Percentiles rank a stretch among this genome's conserved stretches.
These are phyloP conservation scores for Hapsidospora chrysogenum DNA, from an alignment of 495 filamentous ascomycete species.

Conservation along the genomic window DNA sequence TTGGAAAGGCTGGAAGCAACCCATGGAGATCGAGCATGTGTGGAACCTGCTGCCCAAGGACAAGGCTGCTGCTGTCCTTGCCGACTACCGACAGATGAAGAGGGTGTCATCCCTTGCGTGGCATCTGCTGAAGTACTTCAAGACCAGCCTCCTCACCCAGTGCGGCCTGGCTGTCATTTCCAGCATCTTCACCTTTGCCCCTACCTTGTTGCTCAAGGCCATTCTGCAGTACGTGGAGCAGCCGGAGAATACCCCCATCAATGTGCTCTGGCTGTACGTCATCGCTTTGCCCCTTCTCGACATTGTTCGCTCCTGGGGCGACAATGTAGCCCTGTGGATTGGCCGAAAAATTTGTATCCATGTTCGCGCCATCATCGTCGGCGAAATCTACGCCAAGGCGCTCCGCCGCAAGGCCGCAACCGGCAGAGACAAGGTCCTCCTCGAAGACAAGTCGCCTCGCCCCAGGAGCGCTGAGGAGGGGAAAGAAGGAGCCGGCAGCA, in stretches of 20 bases:
- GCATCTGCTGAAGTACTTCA: conserved; percentile 76
- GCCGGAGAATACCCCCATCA: conserved; percentile 58
- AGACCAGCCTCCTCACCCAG: conserved; percentile 57
- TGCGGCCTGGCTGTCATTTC: conserved; percentile 61
- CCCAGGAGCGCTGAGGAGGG: conserved; percentile 13
- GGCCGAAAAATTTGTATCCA: conserved; percentile 89
- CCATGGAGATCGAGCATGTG: conserved; percentile 65
- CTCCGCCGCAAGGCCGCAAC: conserved; percentile 81
- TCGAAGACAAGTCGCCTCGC: conserved; percentile 12
- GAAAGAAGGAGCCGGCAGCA: conserved; percentile 30
- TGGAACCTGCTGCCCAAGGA: conserved; percentile 86
- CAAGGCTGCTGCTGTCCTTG: conserved; percentile 63
- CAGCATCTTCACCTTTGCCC: conserved; percentile 73
- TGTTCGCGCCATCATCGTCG: conserved; percentile 85
- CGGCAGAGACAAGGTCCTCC: conserved; percentile 41
- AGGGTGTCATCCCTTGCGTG: conserved; percentile 68
- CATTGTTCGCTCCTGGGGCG: conserved; percentile 57
- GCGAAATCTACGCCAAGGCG: conserved; percentile 95
- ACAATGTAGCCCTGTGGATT: conserved; percentile 81
- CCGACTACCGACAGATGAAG: conserved; percentile 68
- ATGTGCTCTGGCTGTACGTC: conserved; percentile 93
- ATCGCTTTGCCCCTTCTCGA: conserved; percentile 74
- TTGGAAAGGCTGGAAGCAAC: conserved; percentile 76
- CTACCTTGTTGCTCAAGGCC: conserved; percentile 75
- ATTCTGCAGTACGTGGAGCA: conserved; percentile 89